phyloP scores from a whole-genome alignment of 75 land plant genomes.

The Chamaecyparis obtusa region DNA sequence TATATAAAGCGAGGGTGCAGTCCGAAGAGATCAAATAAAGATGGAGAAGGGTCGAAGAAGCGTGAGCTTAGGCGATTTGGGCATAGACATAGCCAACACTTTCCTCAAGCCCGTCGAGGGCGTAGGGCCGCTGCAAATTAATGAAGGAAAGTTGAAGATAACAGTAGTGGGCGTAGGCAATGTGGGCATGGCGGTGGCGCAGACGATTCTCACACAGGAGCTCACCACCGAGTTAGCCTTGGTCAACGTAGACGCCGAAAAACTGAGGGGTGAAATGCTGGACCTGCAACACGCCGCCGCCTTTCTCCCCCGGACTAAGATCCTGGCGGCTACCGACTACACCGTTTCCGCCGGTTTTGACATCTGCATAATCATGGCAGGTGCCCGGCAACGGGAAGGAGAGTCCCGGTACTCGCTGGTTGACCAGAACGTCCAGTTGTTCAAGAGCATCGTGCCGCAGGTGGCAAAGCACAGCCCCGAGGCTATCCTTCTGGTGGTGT shows the following conservation, averaged over 20 bases:
- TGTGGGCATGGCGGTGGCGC: slow-evolving; percentile 16
- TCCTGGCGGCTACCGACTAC: background rate
- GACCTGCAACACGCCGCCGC: no score
- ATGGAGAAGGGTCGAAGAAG: no score
- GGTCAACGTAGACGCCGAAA: slow-evolving; percentile 8
- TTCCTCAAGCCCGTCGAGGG: background rate
- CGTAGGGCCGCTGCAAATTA: no score
- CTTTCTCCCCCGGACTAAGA: background rate
- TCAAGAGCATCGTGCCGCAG: background rate
- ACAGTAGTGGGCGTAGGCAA: no score
- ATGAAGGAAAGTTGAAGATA: background rate
- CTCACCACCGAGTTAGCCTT: slow-evolving; percentile 27
- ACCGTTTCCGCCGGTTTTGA: background rate
- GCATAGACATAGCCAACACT: background rate
- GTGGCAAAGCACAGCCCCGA: background rate
- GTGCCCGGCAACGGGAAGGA: background rate
- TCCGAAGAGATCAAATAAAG: no score
- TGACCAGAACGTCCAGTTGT: no score
- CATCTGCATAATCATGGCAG: background rate
- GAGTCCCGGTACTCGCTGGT: background rate
- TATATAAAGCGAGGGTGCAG: no score
- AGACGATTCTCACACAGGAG: slow-evolving; percentile 34
- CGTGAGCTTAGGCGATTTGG: background rate
- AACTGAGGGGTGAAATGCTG: no score
- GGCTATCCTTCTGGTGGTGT: background rate